Evolutionary conservation across 345 rosid genomes (phyloP).

Genomic region (Aethionema arabicum): DNA sequence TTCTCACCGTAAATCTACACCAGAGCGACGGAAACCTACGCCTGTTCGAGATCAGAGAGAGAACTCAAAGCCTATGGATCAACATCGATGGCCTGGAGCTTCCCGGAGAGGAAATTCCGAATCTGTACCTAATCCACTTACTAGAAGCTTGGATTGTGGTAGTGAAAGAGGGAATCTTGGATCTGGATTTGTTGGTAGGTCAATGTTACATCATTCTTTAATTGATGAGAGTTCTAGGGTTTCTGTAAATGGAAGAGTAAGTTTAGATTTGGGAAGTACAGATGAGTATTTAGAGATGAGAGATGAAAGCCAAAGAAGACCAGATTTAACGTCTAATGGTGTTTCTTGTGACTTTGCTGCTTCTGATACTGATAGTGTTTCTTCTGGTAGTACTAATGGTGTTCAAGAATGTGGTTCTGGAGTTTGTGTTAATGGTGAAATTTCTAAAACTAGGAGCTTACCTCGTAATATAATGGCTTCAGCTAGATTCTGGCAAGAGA

Average conservation of each 20-base stretch:
- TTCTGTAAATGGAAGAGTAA: conserved; percentile 45
- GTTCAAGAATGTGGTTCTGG: conserved; percentile 52
- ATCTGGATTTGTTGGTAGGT: conserved; percentile 57
- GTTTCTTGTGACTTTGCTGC: conserved; percentile 59
- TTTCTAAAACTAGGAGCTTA: conserved; percentile 50
- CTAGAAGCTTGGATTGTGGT: conserved; percentile 68
- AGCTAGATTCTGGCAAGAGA: conserved; percentile 98
- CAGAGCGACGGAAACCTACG: conserved; percentile 64
- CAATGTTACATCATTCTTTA: conserved; percentile 61
- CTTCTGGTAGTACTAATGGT: conserved; percentile 70
- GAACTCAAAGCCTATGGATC: conserved; percentile 62
- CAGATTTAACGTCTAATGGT: conserved; percentile 39
- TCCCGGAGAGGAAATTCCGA: conserved; percentile 38
- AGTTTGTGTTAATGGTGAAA: conserved; percentile 36
- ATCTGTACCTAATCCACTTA: conserved; percentile 49
- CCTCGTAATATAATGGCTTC: conserved; percentile 67
- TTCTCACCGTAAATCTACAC: conserved; percentile 61
- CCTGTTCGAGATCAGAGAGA: conserved; percentile 54
- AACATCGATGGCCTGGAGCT: conserved; percentile 70
- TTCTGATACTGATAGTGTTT: conserved; percentile 86
- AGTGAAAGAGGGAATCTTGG: conserved; percentile 62
- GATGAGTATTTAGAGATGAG: conserved; percentile 38
- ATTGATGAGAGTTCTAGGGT: conserved; percentile 53
- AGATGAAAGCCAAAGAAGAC: conserved; percentile 38
- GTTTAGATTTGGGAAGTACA: conserved; percentile 50